Percentiles rank a stretch among this genome's conserved stretches.
phyloP scores from a whole-genome alignment of 345 rosid genomes.

The Durio zibethinus region DNA sequence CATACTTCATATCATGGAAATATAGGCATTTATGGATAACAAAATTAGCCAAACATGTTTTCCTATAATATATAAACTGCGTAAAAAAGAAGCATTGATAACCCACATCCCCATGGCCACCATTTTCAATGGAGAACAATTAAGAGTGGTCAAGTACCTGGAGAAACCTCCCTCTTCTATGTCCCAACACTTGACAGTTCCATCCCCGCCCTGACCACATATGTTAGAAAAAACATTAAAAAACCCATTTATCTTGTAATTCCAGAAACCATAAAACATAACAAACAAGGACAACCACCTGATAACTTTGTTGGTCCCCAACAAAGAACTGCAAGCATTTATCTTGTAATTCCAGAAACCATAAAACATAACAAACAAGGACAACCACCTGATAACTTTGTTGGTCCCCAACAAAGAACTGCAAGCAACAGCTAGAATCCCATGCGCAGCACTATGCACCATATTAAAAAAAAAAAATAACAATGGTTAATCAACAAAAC shows the following conservation, averaged over 20 bases:
- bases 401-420: conserved; percentile 57
- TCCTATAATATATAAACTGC: background rate
- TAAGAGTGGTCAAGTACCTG: conserved; percentile 38
- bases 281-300: conserved; percentile 37
- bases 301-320: conserved; percentile 65
- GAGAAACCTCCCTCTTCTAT: conserved; percentile 76
- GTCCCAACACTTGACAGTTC: conserved; percentile 92
- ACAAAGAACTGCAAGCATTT: conserved; percentile 33
- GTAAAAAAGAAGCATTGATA: background rate
- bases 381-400: conserved; percentile 65
- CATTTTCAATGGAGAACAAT: conserved; percentile 2
- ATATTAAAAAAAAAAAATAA: conserved; percentile 31
- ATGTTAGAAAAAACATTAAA: background rate
- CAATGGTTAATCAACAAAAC: background rate
- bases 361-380: background rate
- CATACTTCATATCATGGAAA: background rate
- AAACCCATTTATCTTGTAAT: background rate
- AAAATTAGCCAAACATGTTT: background rate
- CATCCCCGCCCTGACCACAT: conserved; percentile 94
- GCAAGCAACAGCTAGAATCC: conserved; percentile 64
- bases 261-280: background rate
- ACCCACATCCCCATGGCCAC: background rate
- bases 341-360: background rate
- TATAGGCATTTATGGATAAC: background rate
- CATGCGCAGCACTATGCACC: conserved; percentile 86